Conservation (phyloP, 208 protist species). For the Trypanosoma melophagium region DNA sequence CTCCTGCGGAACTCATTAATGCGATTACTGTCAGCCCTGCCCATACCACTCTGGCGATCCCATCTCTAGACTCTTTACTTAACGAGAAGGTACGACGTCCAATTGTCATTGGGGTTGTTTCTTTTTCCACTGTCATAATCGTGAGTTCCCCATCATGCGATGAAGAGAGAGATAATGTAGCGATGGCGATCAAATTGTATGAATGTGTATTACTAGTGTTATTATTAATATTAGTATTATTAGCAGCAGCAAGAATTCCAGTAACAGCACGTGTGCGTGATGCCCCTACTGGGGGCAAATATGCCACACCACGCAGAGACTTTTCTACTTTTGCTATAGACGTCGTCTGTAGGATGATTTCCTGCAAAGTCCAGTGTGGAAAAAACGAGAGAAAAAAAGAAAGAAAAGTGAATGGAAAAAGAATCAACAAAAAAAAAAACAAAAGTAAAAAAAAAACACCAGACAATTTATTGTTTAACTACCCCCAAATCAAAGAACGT, state of each 20-base stretch:
- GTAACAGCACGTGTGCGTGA: slow-evolving; percentile 8
- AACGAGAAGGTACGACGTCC: slow-evolving; percentile 12
- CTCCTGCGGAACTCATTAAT: slow-evolving; percentile 25
- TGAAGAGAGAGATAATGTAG: slow-evolving; percentile 2
- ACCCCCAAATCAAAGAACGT: too few species aligned
- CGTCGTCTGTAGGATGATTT: neutral
- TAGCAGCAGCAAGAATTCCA: slow-evolving; percentile 10
- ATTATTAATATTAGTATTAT: neutral
- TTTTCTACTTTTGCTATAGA: neutral
- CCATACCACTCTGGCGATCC: slow-evolving; percentile 33
- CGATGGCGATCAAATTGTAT: slow-evolving; percentile 7
- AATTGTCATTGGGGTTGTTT: slow-evolving; percentile 17
- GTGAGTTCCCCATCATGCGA: slow-evolving; percentile 18
- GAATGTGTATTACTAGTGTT: neutral
- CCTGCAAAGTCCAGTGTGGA: neutral
- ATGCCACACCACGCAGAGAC: slow-evolving; percentile 8
- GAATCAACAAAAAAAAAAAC: too few species aligned
- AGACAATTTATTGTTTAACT: too few species aligned
- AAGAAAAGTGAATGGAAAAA: neutral
- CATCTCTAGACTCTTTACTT: slow-evolving; percentile 7
- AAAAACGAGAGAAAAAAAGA: neutral
- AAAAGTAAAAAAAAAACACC: too few species aligned
- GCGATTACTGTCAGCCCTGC: slow-evolving; percentile 20
- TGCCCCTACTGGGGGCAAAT: neutral
- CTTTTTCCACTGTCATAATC: slow-evolving; percentile 11